These are phyloP conservation scores for Triangularia setosa DNA, from an alignment of 2,329 filamentous ascomycete genomes.

Conservation along the genomic window DNA sequence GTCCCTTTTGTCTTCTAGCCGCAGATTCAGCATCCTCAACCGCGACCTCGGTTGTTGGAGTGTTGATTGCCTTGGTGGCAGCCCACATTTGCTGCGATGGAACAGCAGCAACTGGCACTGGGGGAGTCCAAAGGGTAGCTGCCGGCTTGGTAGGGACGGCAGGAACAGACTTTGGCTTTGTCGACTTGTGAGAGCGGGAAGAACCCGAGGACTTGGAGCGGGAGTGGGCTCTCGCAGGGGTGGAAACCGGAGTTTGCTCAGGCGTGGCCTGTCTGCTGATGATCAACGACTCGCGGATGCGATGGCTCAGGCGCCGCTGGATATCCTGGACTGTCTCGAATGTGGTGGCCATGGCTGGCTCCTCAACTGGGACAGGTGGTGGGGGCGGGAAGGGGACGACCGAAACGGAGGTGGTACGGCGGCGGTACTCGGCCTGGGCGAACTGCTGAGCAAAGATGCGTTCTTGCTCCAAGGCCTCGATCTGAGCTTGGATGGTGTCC, in stretches of 20 bases:
- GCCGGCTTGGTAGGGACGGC: background rate
- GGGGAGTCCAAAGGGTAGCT: background rate
- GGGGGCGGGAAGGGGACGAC: background rate
- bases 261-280: background rate
- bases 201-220: background rate
- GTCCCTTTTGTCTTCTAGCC: slow-evolving; percentile 10
- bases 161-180: background rate
- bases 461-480: slow-evolving; percentile 33
- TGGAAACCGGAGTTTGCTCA: background rate
- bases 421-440: slow-evolving; percentile 21
- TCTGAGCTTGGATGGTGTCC: slow-evolving; percentile 28
- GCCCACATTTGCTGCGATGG: background rate
- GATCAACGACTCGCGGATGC: slow-evolving; percentile 20
- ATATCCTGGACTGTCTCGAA: slow-evolving; percentile 18
- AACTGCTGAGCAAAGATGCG: slow-evolving; percentile 27
- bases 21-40: slow-evolving; percentile 20
- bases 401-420: slow-evolving; percentile 13
- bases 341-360: slow-evolving; percentile 2
- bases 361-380: background rate
- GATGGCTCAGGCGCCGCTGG: slow-evolving; percentile 18
- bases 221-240: background rate
- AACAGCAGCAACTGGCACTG: background rate
- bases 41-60: background rate
- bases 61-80: background rate
- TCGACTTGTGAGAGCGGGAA: background rate